A percentile compares a stretch with the other conserved stretches of the same genome.
These are phyloP conservation scores for Zychaea mexicana DNA, from an alignment of 371 early-diverging fungal species.

Conservation along the genomic window DNA sequence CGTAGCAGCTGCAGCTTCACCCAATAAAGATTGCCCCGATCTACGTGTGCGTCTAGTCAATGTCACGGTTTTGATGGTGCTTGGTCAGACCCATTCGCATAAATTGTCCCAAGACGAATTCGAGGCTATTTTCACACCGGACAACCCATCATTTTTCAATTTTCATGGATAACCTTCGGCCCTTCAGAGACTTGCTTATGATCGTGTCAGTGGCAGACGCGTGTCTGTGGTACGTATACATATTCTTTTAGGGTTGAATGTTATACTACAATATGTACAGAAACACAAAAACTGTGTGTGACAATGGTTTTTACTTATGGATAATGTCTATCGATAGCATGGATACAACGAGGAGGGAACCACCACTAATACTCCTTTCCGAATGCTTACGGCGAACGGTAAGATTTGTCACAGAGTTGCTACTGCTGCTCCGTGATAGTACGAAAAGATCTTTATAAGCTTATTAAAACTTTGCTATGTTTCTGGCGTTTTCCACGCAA, in stretches of 20 bases:
- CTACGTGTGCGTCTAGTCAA: conserved; percentile 53
- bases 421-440: too few relatives aligned
- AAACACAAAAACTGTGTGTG: neutral
- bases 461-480: neutral
- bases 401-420: too few relatives aligned
- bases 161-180: conserved; percentile 48
- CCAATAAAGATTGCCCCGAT: conserved; percentile 45
- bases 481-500: too few relatives aligned
- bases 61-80: conserved; percentile 46
- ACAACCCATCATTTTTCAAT: conserved; percentile 43
- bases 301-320: neutral
- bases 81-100: conserved; percentile 39
- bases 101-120: conserved; percentile 29
- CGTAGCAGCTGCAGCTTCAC: conserved; percentile 36
- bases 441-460: too few relatives aligned
- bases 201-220: conserved; percentile 18
- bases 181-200: conserved; percentile 32
- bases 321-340: neutral
- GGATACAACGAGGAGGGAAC: conserved; percentile 39
- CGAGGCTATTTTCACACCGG: conserved; percentile 31
- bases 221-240: conserved; percentile 16
- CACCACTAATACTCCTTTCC: conserved; percentile 49
- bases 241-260: too few relatives aligned
- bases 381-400: conserved; percentile 37
- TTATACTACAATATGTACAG: too few relatives aligned